Conservation (phyloP, 805 yeast species). For the Hanseniaspora singularis region DNA sequence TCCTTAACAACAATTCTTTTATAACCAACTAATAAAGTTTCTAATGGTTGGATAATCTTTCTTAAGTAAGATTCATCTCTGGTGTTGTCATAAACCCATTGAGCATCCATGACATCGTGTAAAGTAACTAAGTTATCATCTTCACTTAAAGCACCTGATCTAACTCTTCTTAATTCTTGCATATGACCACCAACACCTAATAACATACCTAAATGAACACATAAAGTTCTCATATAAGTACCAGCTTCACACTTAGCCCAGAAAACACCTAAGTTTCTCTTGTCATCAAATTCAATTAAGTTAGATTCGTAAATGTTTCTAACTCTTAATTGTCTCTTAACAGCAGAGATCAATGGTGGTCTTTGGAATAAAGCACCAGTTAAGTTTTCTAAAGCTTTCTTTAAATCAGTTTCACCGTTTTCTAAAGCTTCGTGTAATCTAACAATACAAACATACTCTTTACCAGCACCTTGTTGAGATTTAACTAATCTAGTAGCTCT, state of each 20-base stretch:
- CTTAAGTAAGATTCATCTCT: slow-evolving; percentile 93
- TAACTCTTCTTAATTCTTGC: slow-evolving; percentile 98
- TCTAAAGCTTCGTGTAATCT: slow-evolving; percentile 87
- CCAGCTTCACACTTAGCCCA: slow-evolving; percentile 99
- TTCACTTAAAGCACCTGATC: slow-evolving; percentile 92
- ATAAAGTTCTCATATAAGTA: slow-evolving; percentile 96
- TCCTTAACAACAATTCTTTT: slow-evolving; percentile 91
- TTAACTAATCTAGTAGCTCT: slow-evolving; percentile 96
- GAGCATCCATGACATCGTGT: slow-evolving; percentile 97
- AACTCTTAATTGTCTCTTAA: slow-evolving; percentile 96
- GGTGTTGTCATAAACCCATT: slow-evolving; percentile 93
- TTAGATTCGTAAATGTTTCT: slow-evolving; percentile 95
- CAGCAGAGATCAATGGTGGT: slow-evolving; percentile 98
- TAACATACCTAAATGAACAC: slow-evolving; percentile 97
- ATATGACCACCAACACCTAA: slow-evolving; percentile 98
- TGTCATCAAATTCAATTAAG: slow-evolving; percentile 89
- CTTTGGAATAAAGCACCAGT: slow-evolving; percentile 99
- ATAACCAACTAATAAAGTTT: slow-evolving; percentile 84
- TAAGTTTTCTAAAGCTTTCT: slow-evolving; percentile 76
- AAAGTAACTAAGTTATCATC: slow-evolving; percentile 84
- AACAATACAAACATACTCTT: slow-evolving; percentile 96
- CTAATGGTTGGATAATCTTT: slow-evolving; percentile 88
- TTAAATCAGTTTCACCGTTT: slow-evolving; percentile 72
- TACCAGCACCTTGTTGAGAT: slow-evolving; percentile 99
- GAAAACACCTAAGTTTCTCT: slow-evolving; percentile 92